phyloP scores from a whole-genome alignment of 169 alveolate species.

The Eimeria zaria region DNA sequence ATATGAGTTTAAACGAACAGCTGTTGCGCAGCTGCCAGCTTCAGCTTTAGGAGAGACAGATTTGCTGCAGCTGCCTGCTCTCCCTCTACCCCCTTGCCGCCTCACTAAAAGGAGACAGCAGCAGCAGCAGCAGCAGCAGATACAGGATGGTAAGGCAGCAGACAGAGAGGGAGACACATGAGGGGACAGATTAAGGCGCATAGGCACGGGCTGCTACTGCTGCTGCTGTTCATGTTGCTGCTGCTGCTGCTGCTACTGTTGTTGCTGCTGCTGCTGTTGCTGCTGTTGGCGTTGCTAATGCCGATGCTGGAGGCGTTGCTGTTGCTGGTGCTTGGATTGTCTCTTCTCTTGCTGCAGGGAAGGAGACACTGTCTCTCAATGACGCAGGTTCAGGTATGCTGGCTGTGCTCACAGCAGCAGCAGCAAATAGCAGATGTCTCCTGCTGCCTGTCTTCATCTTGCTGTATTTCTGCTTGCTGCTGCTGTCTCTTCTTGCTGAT shows the following conservation, averaged over 20 bases:
- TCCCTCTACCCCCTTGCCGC: slow-evolving; percentile 84
- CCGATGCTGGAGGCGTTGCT: background rate
- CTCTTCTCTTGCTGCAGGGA: background rate
- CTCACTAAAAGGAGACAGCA: slow-evolving; percentile 59
- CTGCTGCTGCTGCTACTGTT: slow-evolving; percentile 19
- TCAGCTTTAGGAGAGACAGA: slow-evolving; percentile 82
- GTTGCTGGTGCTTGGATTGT: background rate
- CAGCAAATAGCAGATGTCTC: background rate
- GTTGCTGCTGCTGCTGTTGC: background rate
- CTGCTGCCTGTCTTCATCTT: background rate
- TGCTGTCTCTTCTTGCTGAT: background rate
- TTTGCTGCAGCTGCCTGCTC: slow-evolving; percentile 80
- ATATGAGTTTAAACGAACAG: slow-evolving; percentile 81
- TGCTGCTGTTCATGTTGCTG: too few relatives aligned
- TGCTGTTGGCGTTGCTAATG: background rate
- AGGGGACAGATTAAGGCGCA: background rate
- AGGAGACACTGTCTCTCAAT: slow-evolving; percentile 3
- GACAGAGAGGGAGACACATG: background rate
- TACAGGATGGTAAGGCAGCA: slow-evolving; percentile 2
- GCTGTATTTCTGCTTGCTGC: background rate
- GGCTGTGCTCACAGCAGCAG: background rate
- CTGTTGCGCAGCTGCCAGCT: slow-evolving; percentile 84
- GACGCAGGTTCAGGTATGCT: background rate
- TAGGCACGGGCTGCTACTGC: background rate
- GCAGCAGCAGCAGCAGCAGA: slow-evolving; percentile 51